Evolutionary conservation across 768 basidiomycete species (phyloP), one percentile per base, ranked within the genome.

Genomic region (Boletus pseudo-olivaceus): DNA sequence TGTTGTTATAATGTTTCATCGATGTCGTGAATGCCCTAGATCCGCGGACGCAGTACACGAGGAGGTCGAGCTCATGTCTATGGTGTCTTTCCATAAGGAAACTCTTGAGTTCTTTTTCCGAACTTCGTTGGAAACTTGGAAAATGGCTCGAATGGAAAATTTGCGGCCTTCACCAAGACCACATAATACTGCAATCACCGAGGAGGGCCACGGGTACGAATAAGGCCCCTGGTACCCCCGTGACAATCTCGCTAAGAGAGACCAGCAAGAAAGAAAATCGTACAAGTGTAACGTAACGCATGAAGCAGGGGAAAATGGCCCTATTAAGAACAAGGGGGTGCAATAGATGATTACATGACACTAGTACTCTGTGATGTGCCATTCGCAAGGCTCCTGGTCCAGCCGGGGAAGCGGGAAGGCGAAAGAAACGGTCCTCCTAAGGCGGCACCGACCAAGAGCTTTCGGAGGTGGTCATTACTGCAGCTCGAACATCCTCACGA

Each of bases 41-140:
- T 5, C 67, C 72, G 8, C 65, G 70, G 56, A 76, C 64, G 49
- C 70, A 70, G 52, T 64, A 76, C 1, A 78, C 66, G 11, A 78
- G 71, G 37, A 78, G 73, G 61, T 65, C 70, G 20, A 78, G 60
- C 9, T 75, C 74, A 1, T 47, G 56, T 17, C 17, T 51, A 11
- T 19, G n/a, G 17, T 65, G 57, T 7, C 62, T 60, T 46, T 65
- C 55, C 33, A 57, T 45, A 17, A 67, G 58, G 23, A 67, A 53
- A n/a, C 46, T 58, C 47, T 60, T 60, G 29, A 70, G 46, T 5
- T 57, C 54, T 43, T 47, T 56, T 38, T 60, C 58, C 2, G 71
- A 55, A 20, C 35, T 20, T 2, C 19, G 32, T 15, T 42, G 12
- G n/a, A 63, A 55, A 8, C 27, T 15, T 42, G 12, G n/a, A 63